Percentiles rank a stretch among this genome's conserved stretches.
These are phyloP conservation scores for Microbotryum lychnidis-dioicae DNA, from an alignment of 1,284 basidiomycete genomes.

Conservation along the genomic window DNA sequence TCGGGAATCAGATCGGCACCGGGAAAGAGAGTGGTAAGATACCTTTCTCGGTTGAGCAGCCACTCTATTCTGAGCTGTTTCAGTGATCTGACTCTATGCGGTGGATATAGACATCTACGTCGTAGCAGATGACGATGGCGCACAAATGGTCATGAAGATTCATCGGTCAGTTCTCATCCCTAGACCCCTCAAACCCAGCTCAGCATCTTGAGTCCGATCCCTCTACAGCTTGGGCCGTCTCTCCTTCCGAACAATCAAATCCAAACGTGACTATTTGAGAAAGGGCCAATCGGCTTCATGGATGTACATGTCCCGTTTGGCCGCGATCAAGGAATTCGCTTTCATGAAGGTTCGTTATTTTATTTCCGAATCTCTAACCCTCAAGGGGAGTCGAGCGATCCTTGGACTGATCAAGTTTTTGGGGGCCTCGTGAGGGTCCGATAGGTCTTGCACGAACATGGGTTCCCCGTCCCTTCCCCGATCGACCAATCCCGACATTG, in stretches of 20 bases:
- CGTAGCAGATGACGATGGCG: slow-evolving; percentile 72
- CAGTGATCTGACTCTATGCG: no score
- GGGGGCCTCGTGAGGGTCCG: neutral
- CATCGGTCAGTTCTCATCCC: slow-evolving; percentile 55
- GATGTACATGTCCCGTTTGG: slow-evolving; percentile 98
- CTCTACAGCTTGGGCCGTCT: slow-evolving; percentile 73
- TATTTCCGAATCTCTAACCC: neutral
- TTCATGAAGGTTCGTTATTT: slow-evolving; percentile 78
- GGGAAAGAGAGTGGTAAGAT: slow-evolving; percentile 93
- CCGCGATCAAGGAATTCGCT: slow-evolving; percentile 94
- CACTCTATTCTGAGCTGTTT: no score
- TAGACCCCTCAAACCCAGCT: no score
- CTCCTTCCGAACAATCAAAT: slow-evolving; percentile 93
- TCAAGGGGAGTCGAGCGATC: neutral
- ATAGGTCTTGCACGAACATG: slow-evolving; percentile 84
- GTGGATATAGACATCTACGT: slow-evolving; percentile 67
- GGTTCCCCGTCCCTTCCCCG: slow-evolving; percentile 86
- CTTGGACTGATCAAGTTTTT: no score
- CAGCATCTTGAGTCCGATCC: neutral
- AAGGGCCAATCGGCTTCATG: slow-evolving; percentile 93
- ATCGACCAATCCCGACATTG: slow-evolving; percentile 92
- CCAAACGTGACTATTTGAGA: slow-evolving; percentile 92
- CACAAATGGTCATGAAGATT: slow-evolving; percentile 82
- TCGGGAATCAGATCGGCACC: slow-evolving; percentile 96
- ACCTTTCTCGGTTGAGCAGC: slow-evolving; percentile 48